Base-by-base conservation (phyloP, 225 moss, liverwort and hornwort species). In the Sphagnum contortum region DNA sequence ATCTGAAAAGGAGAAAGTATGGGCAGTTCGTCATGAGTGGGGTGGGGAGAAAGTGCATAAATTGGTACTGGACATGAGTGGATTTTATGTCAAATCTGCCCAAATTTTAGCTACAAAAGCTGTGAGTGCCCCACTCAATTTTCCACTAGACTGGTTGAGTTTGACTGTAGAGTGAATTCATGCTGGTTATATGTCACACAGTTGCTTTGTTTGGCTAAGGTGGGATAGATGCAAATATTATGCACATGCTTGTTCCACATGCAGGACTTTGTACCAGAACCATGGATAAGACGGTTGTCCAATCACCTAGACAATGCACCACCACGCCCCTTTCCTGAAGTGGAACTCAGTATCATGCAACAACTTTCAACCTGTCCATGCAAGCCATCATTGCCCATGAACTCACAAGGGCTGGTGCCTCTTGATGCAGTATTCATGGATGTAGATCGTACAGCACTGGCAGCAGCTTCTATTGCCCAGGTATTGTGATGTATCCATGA, bases 81-180 rank as follows among this genome's bases (percentile, higher is more conserved):
- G 98, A 70, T 99, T 93, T 75, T 99, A 99, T 86, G 98, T 99
- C 72, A 99, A 99, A 77, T 99, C 98, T 74, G 98, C 98, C 48
- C 98, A 99, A 79, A 99, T 99, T 76, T 76, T 99, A 79, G 98
- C 98, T 52, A 78, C 82, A 50, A 99, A 99, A 91, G 91, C 98
- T 89, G 94, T 94, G 86, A 91, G 94, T 81, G 63, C 29, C 0
- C 29, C 29, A 29, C 29, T 29, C 29, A 29, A 29, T 29, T 29
- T 29, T 29, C 29, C 29, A 29, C 29, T 29, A 29, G 29, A n/a
- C 29, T 29, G 29, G 29, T 29, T 29, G 29, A 29, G 29, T 29
- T 29, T 29, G 29, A 29, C 29, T 29, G 29, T 29, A 29, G 29
- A 29, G 29, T 29, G 29, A 29, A 29, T 29, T 29, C 29, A 29